These are phyloP conservation scores for Arthrobotrys entomopaga DNA, from an alignment of 2,329 filamentous ascomycete genomes.

Conservation along the genomic window DNA sequence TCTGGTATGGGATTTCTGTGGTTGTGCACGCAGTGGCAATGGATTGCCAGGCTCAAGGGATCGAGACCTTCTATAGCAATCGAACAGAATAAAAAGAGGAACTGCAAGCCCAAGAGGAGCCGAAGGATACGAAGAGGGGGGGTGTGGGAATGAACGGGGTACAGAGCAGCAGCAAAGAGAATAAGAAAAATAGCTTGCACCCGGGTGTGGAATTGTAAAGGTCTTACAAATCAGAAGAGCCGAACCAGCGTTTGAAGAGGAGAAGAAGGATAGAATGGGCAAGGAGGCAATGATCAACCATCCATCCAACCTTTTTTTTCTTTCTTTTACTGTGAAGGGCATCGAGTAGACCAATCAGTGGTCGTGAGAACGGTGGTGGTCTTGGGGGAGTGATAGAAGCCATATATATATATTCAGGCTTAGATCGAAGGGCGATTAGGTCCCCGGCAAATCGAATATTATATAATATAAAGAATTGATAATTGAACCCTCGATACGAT, in stretches of 20 bases:
- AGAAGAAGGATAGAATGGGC: conserved; percentile 10
- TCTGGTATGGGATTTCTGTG: conserved; percentile 20
- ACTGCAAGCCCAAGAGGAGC: conserved; percentile 4
- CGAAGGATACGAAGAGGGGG: conserved; percentile 10
- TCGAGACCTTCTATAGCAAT: conserved; percentile 54
- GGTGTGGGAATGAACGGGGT: conserved; percentile 20
- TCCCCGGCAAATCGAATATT: no score
- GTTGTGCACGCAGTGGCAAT: conserved; percentile 24
- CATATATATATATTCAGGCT: no score
- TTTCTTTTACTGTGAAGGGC: conserved; percentile 11
- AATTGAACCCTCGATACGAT: no score
- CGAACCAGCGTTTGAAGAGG: conserved; percentile 8
- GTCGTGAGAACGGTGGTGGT: background rate
- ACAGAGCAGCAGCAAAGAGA: background rate
- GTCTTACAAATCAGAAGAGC: conserved; percentile 51
- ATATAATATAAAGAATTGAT: no score
- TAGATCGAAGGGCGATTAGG: no score
- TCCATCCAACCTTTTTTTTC: conserved; percentile 9
- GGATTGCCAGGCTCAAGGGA: conserved; percentile 24
- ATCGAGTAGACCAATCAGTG: background rate
- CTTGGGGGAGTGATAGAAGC: background rate
- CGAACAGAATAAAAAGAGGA: conserved; percentile 18
- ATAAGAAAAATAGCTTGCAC: no score
- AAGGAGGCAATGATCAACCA: conserved; percentile 47
- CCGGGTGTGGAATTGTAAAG: background rate